These are phyloP conservation scores for Grosmannia huntii DNA, from an alignment of 2,329 filamentous ascomycete species.

Conservation along the genomic window DNA sequence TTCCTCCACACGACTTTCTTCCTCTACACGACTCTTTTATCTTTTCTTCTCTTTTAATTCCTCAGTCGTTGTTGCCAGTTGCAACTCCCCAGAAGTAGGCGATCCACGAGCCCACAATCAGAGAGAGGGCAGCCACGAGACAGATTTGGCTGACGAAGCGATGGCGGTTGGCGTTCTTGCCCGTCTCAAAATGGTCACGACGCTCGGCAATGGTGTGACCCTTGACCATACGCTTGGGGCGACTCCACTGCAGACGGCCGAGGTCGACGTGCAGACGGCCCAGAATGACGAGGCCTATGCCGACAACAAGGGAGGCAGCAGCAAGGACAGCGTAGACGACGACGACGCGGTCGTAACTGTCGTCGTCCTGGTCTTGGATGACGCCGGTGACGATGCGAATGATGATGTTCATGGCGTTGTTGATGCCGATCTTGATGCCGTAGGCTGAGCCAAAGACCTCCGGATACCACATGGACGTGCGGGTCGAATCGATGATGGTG, in stretches of 20 bases:
- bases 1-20: too few species aligned
- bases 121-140: conserved; percentile 28
- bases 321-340: conserved; percentile 43
- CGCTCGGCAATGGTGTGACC: conserved; percentile 26
- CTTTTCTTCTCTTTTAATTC: too few species aligned
- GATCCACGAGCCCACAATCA: conserved; percentile 38
- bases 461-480: conserved; percentile 35
- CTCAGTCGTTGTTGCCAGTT: conserved; percentile 16
- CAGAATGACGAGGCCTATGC: conserved; percentile 13
- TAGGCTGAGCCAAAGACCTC: conserved; percentile 47
- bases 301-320: conserved; percentile 32
- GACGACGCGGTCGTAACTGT: conserved; percentile 42
- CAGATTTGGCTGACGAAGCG: conserved; percentile 21
- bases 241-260: conserved; percentile 42
- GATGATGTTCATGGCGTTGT: conserved; percentile 51
- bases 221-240: conserved; percentile 34
- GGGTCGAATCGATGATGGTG: conserved; percentile 46
- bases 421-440: conserved; percentile 46
- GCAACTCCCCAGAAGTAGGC: conserved; percentile 50
- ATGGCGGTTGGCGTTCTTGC: neutral
- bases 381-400: conserved; percentile 43
- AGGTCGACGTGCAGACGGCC: conserved; percentile 29
- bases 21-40: too few species aligned
- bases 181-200: conserved; percentile 21
- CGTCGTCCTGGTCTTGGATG: conserved; percentile 43